Evolutionary conservation across 805 yeast species (phyloP).

Genomic region (Teunomyces atbi): DNA sequence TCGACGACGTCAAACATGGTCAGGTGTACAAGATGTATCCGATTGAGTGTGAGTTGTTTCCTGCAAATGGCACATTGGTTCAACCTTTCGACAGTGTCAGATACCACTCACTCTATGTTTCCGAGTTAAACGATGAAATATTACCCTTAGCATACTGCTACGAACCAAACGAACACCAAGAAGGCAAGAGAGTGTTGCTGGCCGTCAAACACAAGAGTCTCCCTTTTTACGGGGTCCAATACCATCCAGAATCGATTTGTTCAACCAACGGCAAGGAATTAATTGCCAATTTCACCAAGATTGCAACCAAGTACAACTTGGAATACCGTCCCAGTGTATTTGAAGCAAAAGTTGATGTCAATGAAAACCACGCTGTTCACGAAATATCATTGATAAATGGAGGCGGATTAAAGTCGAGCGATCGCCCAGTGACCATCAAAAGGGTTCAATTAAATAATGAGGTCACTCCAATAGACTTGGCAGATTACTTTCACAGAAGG

Average conservation of each 20-base stretch:
- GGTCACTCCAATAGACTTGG: slow-evolving; percentile 45
- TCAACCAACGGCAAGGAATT: slow-evolving; percentile 64
- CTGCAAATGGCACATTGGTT: slow-evolving; percentile 19
- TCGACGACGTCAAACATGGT: slow-evolving; percentile 76
- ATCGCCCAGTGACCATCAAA: slow-evolving; percentile 1
- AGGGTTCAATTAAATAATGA: slow-evolving; percentile 7
- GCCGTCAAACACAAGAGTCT: slow-evolving; percentile 59
- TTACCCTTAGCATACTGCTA: slow-evolving; percentile 61
- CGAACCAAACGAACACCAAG: slow-evolving; percentile 33
- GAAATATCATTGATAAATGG: slow-evolving; percentile 15
- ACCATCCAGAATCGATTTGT: slow-evolving; percentile 95
- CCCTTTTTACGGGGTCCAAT: slow-evolving; percentile 93
- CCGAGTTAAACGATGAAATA: slow-evolving; percentile 31
- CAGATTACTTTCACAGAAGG: slow-evolving; percentile 41
- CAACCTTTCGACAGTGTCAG: slow-evolving; percentile 65
- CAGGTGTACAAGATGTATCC: slow-evolving; percentile 61
- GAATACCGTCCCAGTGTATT: slow-evolving; percentile 14
- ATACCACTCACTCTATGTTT: slow-evolving; percentile 80
- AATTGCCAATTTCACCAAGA: slow-evolving; percentile 58
- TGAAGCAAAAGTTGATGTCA: background rate
- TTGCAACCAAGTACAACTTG: slow-evolving; percentile 40
- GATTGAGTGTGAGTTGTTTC: slow-evolving; percentile 20
- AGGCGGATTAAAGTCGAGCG: slow-evolving; percentile 8
- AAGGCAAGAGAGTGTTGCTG: slow-evolving; percentile 55
- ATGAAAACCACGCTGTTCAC: slow-evolving; percentile 21